Conservation (phyloP, 179 eudicot genomes). For the Vitellaria paradoxa region DNA sequence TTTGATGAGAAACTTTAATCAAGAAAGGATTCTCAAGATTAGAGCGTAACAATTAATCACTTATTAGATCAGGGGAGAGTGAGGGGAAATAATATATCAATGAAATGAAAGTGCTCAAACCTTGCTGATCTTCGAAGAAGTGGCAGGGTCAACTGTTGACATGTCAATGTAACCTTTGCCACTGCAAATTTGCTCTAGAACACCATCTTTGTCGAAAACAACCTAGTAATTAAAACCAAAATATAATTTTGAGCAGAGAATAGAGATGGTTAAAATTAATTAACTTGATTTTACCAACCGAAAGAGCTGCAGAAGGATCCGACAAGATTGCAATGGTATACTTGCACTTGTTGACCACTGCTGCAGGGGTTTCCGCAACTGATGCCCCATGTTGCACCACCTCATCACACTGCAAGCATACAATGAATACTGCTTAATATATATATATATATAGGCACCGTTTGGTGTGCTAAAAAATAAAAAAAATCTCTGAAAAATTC, state of each 20-base stretch:
- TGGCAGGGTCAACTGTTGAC: constrained; percentile 97
- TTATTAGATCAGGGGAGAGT: no score
- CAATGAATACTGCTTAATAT: neutral
- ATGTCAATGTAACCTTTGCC: constrained; percentile 95
- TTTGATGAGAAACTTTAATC: no score
- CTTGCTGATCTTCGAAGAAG: constrained; percentile 84
- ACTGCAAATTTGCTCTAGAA: constrained; percentile 62
- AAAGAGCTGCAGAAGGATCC: constrained; percentile 93
- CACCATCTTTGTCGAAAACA: constrained; percentile 78
- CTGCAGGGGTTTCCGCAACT: constrained; percentile 84
- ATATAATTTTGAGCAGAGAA: neutral
- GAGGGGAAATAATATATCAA: no score
- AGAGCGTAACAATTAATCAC: no score
- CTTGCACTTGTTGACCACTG: constrained; percentile 88
- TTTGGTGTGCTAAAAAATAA: no score
- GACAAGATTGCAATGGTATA: constrained; percentile 90
- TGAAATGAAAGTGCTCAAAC: constrained; percentile 30
- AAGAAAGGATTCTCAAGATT: no score
- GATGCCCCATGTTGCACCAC: constrained; percentile 89
- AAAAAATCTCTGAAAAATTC: no score
- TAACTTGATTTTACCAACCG: constrained; percentile 46
- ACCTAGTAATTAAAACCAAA: constrained; percentile 42
- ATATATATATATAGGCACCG: no score
- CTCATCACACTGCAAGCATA: constrained; percentile 74
- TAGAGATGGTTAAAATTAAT: neutral